Base-by-base conservation (phyloP, 1,284 basidiomycete genomes). In the Hymenochaete sp. region DNA sequence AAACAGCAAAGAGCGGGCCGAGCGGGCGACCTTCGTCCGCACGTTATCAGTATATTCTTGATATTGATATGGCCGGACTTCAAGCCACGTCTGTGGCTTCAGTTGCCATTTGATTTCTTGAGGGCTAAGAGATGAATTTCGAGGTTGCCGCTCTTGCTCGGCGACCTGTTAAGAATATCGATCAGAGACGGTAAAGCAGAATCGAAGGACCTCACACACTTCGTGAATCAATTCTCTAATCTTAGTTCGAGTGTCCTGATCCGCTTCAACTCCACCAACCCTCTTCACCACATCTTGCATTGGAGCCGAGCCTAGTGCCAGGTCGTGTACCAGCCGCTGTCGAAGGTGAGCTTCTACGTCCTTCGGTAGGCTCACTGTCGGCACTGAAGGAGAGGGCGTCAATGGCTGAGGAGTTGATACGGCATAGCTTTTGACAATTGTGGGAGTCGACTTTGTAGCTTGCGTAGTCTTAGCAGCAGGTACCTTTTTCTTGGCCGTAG, bases 31-130 rank as follows among this genome's bases (percentile, higher is more conserved):
- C 11, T 49, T 53, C 2, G 58, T 61, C 1, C 72, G 67, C 37
- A 77, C 73, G 2, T 61, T 40, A 14, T 72, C 67, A 0, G 63
- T 62, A 18, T 79, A 64, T 22, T 62, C 63, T 0, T 65, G 62
- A 69, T 71, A 80, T 50, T 77, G 75, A 48, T 68, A 79, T 0
- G 83, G 83, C 4, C 79, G 75, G 16, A 83, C 76, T 53, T 84
- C 77, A 22, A 65, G 65, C 80, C 81, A 86, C 0, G 70, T 61
- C 26, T 60, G 55, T 14, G 67, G 61, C 49, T 75, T 78, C 48
- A 85, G 71, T 21, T 61, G 54, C 70, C 78, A 85, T 14, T 44
- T 41, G 5, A 39, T 36, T 5, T 33, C 35, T 14, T 44, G 26
- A 0, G 55, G 53, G 44, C 65, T 10, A 4, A 65, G 2, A 63